Conservation (phyloP, 192 early-diverging fungal species). For the Entomortierella lignicola region DNA sequence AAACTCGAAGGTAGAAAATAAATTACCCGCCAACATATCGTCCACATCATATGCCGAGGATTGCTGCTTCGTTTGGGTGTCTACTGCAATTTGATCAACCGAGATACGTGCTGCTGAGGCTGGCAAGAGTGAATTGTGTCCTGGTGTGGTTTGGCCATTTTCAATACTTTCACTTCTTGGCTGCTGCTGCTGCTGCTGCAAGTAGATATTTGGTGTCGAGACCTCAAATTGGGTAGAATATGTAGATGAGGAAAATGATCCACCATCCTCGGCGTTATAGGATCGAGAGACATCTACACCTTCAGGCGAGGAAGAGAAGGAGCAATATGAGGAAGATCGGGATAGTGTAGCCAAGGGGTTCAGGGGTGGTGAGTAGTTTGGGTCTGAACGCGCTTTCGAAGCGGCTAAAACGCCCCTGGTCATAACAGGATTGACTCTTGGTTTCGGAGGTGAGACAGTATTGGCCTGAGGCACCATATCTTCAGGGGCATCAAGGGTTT, state of each 20-base stretch:
- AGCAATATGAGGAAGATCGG: conserved; percentile 32
- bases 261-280: neutral
- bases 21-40: neutral
- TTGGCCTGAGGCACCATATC: no score
- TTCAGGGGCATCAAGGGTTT: no score
- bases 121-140: conserved; percentile 23
- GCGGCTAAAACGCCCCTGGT: no score
- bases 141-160: neutral
- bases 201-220: no score
- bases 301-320: conserved; percentile 17
- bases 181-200: no score
- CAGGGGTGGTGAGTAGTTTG: neutral
- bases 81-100: conserved; percentile 25
- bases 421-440: conserved; percentile 13
- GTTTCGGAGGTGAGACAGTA: conserved; percentile 7
- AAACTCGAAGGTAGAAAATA: conserved; percentile 3
- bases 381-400: neutral
- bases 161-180: neutral
- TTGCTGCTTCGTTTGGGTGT: neutral
- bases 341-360: conserved; percentile 22
- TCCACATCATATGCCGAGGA: no score
- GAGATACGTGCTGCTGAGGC: conserved; percentile 36
- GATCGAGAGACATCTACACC: neutral
- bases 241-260: conserved; percentile 13
- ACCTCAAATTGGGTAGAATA: conserved; percentile 3